Base-by-base conservation (phyloP, 2,329 filamentous ascomycete genomes). In the Rachicladosporium sp. region DNA sequence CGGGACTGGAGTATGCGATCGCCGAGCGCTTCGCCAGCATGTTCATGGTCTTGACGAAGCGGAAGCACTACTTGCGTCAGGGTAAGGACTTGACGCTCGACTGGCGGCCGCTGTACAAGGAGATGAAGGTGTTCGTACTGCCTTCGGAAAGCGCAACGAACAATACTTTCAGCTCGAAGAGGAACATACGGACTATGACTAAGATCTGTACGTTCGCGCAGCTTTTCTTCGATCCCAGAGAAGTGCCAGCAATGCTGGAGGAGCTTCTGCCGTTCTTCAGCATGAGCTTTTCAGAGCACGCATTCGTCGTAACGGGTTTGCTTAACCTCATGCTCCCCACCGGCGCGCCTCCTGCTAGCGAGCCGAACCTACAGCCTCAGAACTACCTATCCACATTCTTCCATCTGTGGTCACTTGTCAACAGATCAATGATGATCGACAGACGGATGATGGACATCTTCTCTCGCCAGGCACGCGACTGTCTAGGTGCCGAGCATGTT, bases 41-140 rank as follows among this genome's bases (percentile, higher is more conserved):
- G 88, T 89, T 96, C 55, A 82, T 95, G 62, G 79, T 85, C 8
- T 66, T 98, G 51, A 93, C 88, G n/a, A 93, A 91, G 87, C 88
- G 89, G 57, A 94, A 93, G 59, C 89, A 96, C 64, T 96, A 96
- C 61, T 73, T 98, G 29, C 87, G 85, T 50, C 86, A 89, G 1
- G 80, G 82, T 42, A 84, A 87, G 48, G 93, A 98, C 56, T 70
- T 98, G n/a, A 71, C 74, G 9, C 74, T 98, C 44, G 89, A 98
- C 60, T 98, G 91, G 91, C 77, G 78, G 51, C 89, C 88, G 6
- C 68, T 98, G 23, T 98, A 84, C 76, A 82, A 86, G 53, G 89
- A 96, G 60, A 69, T 96, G 51, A 96, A 95, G 67, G 73, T 80
- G 33, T 80, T 95, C 57, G 84, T 95, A 10, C 67, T 98, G 10